Evolutionary conservation across 2,329 filamentous ascomycete species (phyloP), one percentile per base, ranked within the genome.

Genomic region (Talaromyces albobiverticillius): DNA sequence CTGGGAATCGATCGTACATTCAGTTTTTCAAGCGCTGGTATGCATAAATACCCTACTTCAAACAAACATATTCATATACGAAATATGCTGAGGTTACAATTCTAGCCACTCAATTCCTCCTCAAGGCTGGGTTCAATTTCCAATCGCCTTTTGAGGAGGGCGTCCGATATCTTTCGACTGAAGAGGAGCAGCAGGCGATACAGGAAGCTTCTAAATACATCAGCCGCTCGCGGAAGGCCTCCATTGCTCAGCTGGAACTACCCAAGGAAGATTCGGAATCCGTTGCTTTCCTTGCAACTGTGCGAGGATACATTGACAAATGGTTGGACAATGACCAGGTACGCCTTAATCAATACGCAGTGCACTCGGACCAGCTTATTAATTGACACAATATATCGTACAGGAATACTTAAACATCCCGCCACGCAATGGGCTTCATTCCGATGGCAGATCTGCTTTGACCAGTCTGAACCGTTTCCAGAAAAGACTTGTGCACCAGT

Each of bases 401-500:
- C 60, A 66, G 8, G 48, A 67, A 8, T 79, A 72, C 57, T 66
- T 79, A 55, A 81, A 80, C 56, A 72, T 81, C 25, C 71, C 74
- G 3, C 68, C 69, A 13, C 62, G 70, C 3, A 59, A 57, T 11
- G 36, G 42, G 11, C 41, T 51, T 51, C 14, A 62, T 16, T 51
- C 52, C 2, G 8, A 40, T 57, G 32, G 54, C 5, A 57, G 49
- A 11, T 51, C 52, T 11, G 57, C 69, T 38, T 66, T 68, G n/a
- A 54, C 49, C 4, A 55, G 53, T 1, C 64, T 85, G 23, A 83
- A 78, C 56, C 76, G 78, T 0, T 87, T 82, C 60, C 84, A 89
- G 64, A 83, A 85, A 64, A 77, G 83, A 31, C 73, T 89, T 5
- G 77, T 88, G 1, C 82, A 88, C 62, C 84, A 88, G 60, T 72